These are phyloP conservation scores for Metschnikowia drakensbergensis DNA, from an alignment of 805 yeast species.

Conservation along the genomic window DNA sequence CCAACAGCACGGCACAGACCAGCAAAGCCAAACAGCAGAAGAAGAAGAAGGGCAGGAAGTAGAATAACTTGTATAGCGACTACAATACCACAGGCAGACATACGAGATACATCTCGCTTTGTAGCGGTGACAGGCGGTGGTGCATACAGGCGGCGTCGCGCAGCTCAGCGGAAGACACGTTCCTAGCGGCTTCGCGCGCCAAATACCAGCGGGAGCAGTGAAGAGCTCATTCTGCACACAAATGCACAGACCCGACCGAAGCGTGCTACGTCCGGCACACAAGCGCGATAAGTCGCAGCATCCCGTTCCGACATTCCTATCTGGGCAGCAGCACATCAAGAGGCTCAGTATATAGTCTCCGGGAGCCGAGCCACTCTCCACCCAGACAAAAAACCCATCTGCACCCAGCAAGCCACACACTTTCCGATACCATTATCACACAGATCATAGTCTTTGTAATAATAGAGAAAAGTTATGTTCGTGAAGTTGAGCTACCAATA, in stretches of 20 bases:
- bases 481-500: slow-evolving; percentile 22
- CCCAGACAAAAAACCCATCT: not conserved
- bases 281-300: not conserved
- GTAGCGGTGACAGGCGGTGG: too few relatives aligned
- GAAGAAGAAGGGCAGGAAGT: slow-evolving; percentile 21
- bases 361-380: not conserved
- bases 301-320: slow-evolving; percentile 3
- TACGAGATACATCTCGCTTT: too few relatives aligned
- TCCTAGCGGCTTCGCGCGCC: not conserved
- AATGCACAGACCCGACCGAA: too few relatives aligned
- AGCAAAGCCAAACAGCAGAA: slow-evolving; percentile 21
- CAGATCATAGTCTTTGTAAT: slow-evolving; percentile 5
- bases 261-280: not conserved
- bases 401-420: not conserved
- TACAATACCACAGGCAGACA: not conserved
- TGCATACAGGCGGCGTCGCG: not conserved
- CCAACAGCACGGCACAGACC: slow-evolving; percentile 22
- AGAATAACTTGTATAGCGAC: not conserved
- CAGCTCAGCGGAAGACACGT: not conserved
- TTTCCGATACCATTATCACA: not conserved
- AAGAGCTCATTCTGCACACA: not conserved
- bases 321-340: not conserved
- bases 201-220: too few relatives aligned
- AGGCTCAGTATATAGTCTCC: not conserved
- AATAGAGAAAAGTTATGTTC: slow-evolving; percentile 18